These are phyloP conservation scores for Paratinospora sagittata DNA, from an alignment of 164 flowering plant genomes.

Conservation along the genomic window DNA sequence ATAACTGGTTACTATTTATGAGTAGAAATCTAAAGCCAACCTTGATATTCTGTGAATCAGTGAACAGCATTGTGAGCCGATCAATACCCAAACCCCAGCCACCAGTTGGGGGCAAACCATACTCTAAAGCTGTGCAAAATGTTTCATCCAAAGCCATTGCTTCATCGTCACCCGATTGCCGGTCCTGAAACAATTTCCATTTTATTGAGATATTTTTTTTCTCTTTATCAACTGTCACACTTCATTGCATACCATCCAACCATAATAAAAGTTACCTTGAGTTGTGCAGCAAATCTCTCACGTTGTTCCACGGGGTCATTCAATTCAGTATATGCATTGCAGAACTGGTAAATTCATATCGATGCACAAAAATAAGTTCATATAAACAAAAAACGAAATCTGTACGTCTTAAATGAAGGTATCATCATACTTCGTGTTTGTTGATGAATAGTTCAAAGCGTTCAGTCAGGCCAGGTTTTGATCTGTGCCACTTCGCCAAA, in stretches of 20 bases:
- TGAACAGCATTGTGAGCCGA: conserved; percentile 76
- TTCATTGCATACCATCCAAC: background rate
- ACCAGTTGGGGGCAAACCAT: conserved; percentile 94
- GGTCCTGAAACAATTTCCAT: conserved; percentile 49
- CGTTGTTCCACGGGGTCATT: conserved; percentile 97
- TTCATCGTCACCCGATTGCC: conserved; percentile 96
- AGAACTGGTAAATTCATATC: conserved; percentile 41
- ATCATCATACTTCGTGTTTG: conserved; percentile 69
- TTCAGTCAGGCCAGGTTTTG: conserved; percentile 81
- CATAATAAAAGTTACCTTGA: conserved; percentile 51
- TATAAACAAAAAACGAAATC: background rate
- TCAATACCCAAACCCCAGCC: conserved; percentile 99
- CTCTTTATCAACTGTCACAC: background rate
- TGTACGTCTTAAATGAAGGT: background rate
- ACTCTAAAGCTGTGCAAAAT: conserved; percentile 83
- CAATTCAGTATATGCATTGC: conserved; percentile 95
- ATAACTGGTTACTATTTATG: background rate
- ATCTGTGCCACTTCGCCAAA: conserved; percentile 92
- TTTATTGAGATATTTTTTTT: conserved; percentile 3
- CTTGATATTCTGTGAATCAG: conserved; percentile 95
- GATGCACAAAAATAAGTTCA: background rate
- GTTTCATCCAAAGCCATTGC: conserved; percentile 96
- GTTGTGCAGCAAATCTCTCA: conserved; percentile 85
- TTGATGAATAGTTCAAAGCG: conserved; percentile 89
- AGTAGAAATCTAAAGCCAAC: conserved; percentile 25